Evolutionary conservation across 225 moss, liverwort and hornwort genomes (phyloP), one percentile per base, ranked within the genome.

Genomic region (Polytrichum commune): DNA sequence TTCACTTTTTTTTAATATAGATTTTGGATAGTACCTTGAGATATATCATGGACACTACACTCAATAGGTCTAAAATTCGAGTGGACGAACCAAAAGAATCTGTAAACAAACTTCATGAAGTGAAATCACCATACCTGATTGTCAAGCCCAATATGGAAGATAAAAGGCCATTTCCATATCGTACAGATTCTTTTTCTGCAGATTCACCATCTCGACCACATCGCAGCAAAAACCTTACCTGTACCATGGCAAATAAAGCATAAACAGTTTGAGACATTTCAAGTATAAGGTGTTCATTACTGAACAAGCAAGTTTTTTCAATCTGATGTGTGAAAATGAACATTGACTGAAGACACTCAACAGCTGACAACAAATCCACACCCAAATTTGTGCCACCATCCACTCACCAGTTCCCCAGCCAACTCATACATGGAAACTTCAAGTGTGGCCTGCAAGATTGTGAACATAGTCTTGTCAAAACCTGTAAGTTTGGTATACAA

Each of bases 391-490:
- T 20, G 7, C n/a, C 58, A 20, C 58, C 24, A 58, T 46, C 46
- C 58, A 33, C 79, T 85, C 80, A 96, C 96, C 96, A 96, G 74
- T 79, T 96, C 96, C 74, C 96, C 96, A 33, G 91, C 96, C 74
- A 96, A 87, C 78, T 96, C 96, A 54, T 96, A 96, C 93, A 96
- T 92, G 22, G 96, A 93, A 61, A 96, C 96, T 87, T 96, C 96
- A 77, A 96, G 87, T 54, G 96, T 84, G 60, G 96, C 96, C 96
- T 96, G 92, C 72, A 73, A 79, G 8, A 66, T 66, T 29, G 72
- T 78, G 69, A 72, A 66, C 22, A 55, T 46, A 46, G 13, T 46
- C 46, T 3, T 46, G 46, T 46, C 46, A 46, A 13, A 46, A 16
- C 46, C 46, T 46, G 46, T 46, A 46, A 46, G 46, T 46, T 46